Percentiles rank a stretch among this genome's conserved stretches.
Conservation (phyloP, 2,329 filamentous ascomycete genomes). For the Rhinocladiella mackenziei region DNA sequence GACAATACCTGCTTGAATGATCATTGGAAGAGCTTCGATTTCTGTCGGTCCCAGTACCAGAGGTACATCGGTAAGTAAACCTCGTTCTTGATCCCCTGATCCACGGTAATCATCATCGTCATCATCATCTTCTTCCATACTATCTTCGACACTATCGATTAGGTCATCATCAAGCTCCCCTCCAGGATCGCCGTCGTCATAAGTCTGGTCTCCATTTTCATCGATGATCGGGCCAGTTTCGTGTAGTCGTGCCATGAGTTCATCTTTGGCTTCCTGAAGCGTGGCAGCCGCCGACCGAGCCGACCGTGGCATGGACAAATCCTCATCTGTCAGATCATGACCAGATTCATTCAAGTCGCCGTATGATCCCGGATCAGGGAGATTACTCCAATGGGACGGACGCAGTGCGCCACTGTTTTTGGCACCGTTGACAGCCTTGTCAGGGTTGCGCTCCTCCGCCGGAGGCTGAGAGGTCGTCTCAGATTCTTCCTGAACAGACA, state of each 20-base stretch:
- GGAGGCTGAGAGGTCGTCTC: neutral
- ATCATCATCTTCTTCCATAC: slow-evolving; percentile 50
- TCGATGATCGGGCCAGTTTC: slow-evolving; percentile 38
- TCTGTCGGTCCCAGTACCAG: slow-evolving; percentile 91
- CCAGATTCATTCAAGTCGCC: slow-evolving; percentile 37
- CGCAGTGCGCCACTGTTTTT: slow-evolving; percentile 41
- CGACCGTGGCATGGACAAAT: slow-evolving; percentile 45
- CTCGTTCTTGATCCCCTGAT: slow-evolving; percentile 57
- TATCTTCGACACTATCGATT: slow-evolving; percentile 43
- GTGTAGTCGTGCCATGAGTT: slow-evolving; percentile 48
- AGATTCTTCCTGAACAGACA: slow-evolving; percentile 11
- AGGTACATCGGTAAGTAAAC: slow-evolving; percentile 86
- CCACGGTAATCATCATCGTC: slow-evolving; percentile 52
- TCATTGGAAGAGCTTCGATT: slow-evolving; percentile 95
- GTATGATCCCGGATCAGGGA: slow-evolving; percentile 44
- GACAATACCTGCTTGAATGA: slow-evolving; percentile 90
- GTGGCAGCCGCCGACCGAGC: slow-evolving; percentile 48
- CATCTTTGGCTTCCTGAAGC: slow-evolving; percentile 50
- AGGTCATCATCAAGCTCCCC: slow-evolving; percentile 42
- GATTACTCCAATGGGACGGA: slow-evolving; percentile 40
- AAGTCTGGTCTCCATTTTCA: slow-evolving; percentile 40
- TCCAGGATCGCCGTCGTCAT: slow-evolving; percentile 48
- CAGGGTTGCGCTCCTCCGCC: slow-evolving; percentile 1
- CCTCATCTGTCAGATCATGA: slow-evolving; percentile 42
- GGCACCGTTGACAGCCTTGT: slow-evolving; percentile 40